These are phyloP conservation scores for Plasmopara halstedii DNA, from an alignment of 352 stramenopile genomes.

Conservation along the genomic window DNA sequence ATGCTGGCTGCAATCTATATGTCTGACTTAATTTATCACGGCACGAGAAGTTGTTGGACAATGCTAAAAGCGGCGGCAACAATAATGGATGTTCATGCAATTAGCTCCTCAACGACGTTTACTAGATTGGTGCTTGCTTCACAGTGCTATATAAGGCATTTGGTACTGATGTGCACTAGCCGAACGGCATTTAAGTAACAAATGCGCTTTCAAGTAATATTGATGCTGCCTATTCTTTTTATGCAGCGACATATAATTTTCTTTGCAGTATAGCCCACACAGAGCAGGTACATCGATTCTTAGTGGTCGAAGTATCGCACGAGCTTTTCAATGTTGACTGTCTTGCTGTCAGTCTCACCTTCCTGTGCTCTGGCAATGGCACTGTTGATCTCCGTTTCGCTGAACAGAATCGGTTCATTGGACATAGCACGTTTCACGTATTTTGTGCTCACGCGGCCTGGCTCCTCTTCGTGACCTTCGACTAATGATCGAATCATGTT, in stretches of 20 bases:
- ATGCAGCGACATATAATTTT: background rate
- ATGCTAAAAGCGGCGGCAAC: conserved; percentile 26
- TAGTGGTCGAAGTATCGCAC: conserved; percentile 58
- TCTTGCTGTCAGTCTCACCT: conserved; percentile 20
- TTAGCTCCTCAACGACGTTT: conserved; percentile 14
- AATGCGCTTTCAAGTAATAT: too few species aligned
- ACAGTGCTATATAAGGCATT: conserved; percentile 6
- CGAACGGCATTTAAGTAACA: too few species aligned
- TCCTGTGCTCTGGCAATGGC: conserved; percentile 46
- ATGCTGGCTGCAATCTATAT: background rate
- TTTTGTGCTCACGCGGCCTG: conserved; percentile 40
- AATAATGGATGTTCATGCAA: conserved; percentile 35
- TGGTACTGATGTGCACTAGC: too few species aligned
- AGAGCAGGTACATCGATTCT: conserved; percentile 1
- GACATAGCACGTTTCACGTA: conserved; percentile 60
- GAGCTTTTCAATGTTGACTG: conserved; percentile 53
- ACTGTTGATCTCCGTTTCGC: conserved; percentile 52
- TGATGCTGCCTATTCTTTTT: too few species aligned
- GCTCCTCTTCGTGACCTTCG: conserved; percentile 56
- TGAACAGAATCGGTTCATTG: conserved; percentile 76
- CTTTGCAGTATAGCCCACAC: background rate
- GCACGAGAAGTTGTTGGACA: conserved; percentile 27
- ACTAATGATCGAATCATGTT: conserved; percentile 66
- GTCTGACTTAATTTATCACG: conserved; percentile 6
- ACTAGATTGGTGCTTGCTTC: conserved; percentile 14